Evolutionary conservation across 2,329 filamentous ascomycete species (phyloP).

Genomic region (Amesomyces nigricolor): DNA sequence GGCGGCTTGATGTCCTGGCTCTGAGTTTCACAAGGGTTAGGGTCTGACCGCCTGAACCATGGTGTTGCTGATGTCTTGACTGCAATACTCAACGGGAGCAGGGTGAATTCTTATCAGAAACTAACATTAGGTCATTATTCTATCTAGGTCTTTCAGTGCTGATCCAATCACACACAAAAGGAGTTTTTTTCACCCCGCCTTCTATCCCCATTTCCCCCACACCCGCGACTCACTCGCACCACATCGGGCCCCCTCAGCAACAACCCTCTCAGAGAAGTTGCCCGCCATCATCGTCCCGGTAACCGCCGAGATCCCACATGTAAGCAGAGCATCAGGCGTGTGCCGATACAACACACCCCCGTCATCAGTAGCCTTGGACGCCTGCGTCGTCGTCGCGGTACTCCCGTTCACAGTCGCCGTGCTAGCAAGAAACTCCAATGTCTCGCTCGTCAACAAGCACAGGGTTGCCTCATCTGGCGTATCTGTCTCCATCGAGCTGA

Average conservation of each 20-base stretch:
- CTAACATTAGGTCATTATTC: too few relatives aligned
- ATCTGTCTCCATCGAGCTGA: background rate
- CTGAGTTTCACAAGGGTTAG: too few relatives aligned
- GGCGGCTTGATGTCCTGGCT: too few relatives aligned
- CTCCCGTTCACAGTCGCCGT: background rate
- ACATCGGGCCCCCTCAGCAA: background rate
- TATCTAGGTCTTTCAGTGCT: too few relatives aligned
- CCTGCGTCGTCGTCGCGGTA: slow-evolving; percentile 1
- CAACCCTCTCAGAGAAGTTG: background rate
- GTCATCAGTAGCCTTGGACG: background rate
- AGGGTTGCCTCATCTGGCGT: background rate
- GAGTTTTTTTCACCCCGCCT: too few relatives aligned
- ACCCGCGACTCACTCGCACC: too few relatives aligned
- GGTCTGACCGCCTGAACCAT: too few relatives aligned
- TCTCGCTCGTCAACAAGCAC: slow-evolving; percentile 10
- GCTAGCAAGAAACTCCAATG: background rate
- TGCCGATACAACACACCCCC: background rate
- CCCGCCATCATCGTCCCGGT: background rate
- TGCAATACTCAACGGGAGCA: too few relatives aligned
- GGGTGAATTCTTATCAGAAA: too few relatives aligned
- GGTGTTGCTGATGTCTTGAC: too few relatives aligned
- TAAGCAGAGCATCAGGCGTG: background rate
- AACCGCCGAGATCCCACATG: background rate
- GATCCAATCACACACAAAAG: too few relatives aligned
- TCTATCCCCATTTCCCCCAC: too few relatives aligned